Base-by-base conservation (phyloP, 495 filamentous ascomycete genomes). In the Friedmanniomyces simplex region DNA sequence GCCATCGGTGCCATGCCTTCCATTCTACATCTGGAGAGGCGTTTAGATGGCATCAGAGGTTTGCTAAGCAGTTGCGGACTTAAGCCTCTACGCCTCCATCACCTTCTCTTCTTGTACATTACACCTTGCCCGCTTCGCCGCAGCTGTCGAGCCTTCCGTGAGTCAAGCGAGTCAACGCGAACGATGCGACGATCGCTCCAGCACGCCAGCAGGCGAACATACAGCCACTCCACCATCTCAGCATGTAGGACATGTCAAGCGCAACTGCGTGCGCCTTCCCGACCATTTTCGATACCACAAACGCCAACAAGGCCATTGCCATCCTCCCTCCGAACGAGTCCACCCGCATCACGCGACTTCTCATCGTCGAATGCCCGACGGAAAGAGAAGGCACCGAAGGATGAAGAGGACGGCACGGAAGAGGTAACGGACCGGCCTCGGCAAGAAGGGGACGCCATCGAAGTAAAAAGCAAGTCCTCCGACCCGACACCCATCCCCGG, bases 351-450 rank as follows among this genome's bases (percentile, higher is more conserved):
- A 28, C 67, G 68, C 30, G 59, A 58, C 54, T 74, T 75, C 54
- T 71, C 73, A 11, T 63, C 65, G 3, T 67, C 68, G 6, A 16
- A 66, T 16, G 58, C 65, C 7, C 55, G 71, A 54, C 56, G 62
- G 60, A 75, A 75, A 65, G 70, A 74, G 49, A 70, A 70, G 59
- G 58, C 59, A 18, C 36, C 52, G 14, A 56, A 55, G 6, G 59
- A 63, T 20, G 59, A 56, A 52, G 76, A 82, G 55, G 68, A 74
- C 32, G 72, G 77, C 54, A 72, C 72, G 49, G 75, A 79, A n/a
- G 72, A 74, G 53, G 67, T 73, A 16, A 73, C 77, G 26, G 70
- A 70, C 50, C 65, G 66, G 45, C 65, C 71, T 25, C 66, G 62
- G 28, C 47, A 52, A 45, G 52, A 61, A n/a, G 65, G 67, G 24